Evolutionary conservation across 75 land plant species (phyloP), one percentile per base, ranked within the genome.

Genomic region (Sequoia sempervirens): DNA sequence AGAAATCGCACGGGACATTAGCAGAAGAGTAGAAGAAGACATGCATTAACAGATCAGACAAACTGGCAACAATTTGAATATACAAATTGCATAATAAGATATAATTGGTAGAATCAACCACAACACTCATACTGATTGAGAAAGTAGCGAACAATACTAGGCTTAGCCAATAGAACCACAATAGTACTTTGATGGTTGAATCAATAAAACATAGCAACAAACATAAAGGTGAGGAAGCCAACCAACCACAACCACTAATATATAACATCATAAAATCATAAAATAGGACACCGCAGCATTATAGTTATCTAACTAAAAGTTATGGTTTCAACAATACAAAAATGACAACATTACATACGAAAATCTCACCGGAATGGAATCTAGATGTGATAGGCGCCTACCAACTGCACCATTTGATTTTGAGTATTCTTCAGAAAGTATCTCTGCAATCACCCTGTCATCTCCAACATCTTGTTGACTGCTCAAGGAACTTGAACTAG

Each of bases 361-460:
- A 79, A 69, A 38, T 69, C 93, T 88, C 86, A 94, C 96, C 68
- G 93, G 93, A 81, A 94, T 82, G 41, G 94, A 92, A 56, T 89
- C 85, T 13, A 93, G 86, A 76, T 86, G 89, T 38, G 94, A 81
- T 78, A 93, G 85, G 34, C 91, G 94, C 80, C 89, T 83, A 83
- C 82, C 96, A 82, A 92, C 90, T 38, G 89, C 91, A 87, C 85
- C 89, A 84, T 94, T 93, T 82, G 87, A 40, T 52, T 91, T 85
- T 13, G 94, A 89, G 84, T 91, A 89, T 82, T 94, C 96, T 84
- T 94, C 93, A 13, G 96, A 88, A 14, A 94, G 83, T 40, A 91
- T 89, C 50, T 84, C 81, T 58, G 96, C 96, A 87, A 94, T 94
- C 92, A 92, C 90, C 78, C 76, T 82, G 73, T 94, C 94, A 88